Evolutionary conservation across 306 rosid species (phyloP).

Genomic region (Hippophae rhamnoides): DNA sequence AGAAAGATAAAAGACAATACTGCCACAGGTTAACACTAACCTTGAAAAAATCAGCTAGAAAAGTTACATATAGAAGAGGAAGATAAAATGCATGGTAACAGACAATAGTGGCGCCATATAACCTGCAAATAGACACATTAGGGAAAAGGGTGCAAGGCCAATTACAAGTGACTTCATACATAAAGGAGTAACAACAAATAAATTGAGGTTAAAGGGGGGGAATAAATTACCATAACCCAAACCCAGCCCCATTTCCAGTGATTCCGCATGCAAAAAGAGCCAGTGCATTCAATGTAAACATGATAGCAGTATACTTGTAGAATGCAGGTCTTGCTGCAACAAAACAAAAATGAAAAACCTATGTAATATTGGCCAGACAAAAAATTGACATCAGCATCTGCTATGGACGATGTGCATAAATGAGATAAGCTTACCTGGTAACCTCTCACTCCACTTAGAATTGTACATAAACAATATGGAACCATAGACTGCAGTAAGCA

Average conservation of each 20-base stretch:
- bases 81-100: slow-evolving; percentile 82
- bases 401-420: slow-evolving; percentile 4
- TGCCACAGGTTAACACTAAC: slow-evolving; percentile 18
- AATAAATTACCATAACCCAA: slow-evolving; percentile 63
- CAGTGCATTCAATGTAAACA: slow-evolving; percentile 54
- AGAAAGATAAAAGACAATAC: background rate
- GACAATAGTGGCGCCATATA: slow-evolving; percentile 54
- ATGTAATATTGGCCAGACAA: slow-evolving; percentile 9
- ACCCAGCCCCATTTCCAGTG: slow-evolving; percentile 63
- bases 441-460: slow-evolving; percentile 83
- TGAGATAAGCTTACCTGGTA: slow-evolving; percentile 56
- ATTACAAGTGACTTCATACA: too few species aligned
- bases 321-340: slow-evolving; percentile 89
- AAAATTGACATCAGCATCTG: slow-evolving; percentile 9
- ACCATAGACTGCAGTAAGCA: slow-evolving; percentile 62
- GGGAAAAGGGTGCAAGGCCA: slow-evolving; percentile 10
- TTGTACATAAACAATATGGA: slow-evolving; percentile 73
- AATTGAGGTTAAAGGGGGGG: too few species aligned
- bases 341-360: slow-evolving; percentile 2
- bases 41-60: slow-evolving; percentile 88
- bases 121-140: slow-evolving; percentile 39
- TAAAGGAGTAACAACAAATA: too few species aligned
- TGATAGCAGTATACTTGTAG: slow-evolving; percentile 66
- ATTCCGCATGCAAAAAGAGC: slow-evolving; percentile 62
- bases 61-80: slow-evolving; percentile 70